A percentile compares a stretch with the other conserved stretches of the same genome.
phyloP scores from a whole-genome alignment of 2,329 filamentous ascomycete species.

The Thielaviopsis musarum region DNA sequence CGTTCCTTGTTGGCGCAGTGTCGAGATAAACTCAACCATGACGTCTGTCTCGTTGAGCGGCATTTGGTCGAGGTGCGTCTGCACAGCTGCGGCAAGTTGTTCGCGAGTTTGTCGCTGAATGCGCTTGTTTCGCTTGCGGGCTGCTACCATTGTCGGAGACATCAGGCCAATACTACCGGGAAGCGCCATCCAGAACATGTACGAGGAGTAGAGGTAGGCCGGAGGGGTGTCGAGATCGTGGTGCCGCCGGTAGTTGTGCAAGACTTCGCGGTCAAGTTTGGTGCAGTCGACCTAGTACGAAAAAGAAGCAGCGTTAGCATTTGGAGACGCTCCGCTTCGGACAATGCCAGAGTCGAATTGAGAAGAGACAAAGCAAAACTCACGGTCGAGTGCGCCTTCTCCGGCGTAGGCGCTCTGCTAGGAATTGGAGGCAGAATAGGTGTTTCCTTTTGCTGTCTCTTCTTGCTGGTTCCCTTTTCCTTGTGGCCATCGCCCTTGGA shows the following conservation, averaged over 20 bases:
- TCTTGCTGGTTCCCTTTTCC: conserved; percentile 23
- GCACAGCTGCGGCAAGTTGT: conserved; percentile 51
- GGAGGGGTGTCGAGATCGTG: conserved; percentile 55
- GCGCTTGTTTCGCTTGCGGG: conserved; percentile 36
- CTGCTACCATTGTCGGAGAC: conserved; percentile 52
- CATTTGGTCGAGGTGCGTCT: conserved; percentile 70
- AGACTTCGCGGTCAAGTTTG: conserved; percentile 46
- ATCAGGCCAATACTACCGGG: conserved; percentile 49
- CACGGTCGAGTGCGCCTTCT: conserved; percentile 9
- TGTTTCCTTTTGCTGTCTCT: conserved; percentile 24
- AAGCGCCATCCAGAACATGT: conserved; percentile 43
- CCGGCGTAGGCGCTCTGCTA: conserved; percentile 7
- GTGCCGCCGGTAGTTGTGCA: conserved; percentile 60
- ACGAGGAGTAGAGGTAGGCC: conserved; percentile 44
- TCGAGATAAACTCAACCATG: conserved; percentile 64
- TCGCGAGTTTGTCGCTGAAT: conserved; percentile 45
- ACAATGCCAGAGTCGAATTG: neutral
- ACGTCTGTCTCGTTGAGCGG: conserved; percentile 70
- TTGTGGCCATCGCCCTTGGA: conserved; percentile 24
- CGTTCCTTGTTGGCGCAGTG: conserved; percentile 27
- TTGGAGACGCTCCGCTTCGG: neutral
- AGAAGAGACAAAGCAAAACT: conserved; percentile 1
- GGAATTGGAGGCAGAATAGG: conserved; percentile 7
- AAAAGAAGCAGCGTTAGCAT: conserved; percentile 5
- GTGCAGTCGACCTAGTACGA: conserved; percentile 43